Evolutionary conservation across 73 alveolate species (phyloP).

Genomic region (Loxodes magnus): DNA sequence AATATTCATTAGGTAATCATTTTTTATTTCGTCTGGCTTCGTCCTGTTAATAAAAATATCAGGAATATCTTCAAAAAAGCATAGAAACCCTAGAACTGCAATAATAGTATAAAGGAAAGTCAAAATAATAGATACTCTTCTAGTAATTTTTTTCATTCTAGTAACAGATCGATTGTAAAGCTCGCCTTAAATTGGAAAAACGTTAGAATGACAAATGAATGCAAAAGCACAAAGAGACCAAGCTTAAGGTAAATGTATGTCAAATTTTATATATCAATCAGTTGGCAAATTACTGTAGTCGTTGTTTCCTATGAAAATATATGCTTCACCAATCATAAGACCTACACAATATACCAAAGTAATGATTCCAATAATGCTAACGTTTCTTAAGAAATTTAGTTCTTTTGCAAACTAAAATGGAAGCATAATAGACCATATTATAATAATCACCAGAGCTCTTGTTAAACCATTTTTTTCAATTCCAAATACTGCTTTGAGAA

Average conservation of each 20-base stretch:
- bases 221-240: conserved; percentile 35
- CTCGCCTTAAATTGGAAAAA: conserved; percentile 32
- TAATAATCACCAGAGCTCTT: neutral
- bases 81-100: conserved; percentile 29
- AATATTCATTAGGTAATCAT: conserved; percentile 22
- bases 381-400: conserved; percentile 25
- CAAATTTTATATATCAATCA: conserved; percentile 7
- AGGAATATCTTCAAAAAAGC: conserved; percentile 16
- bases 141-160: conserved; percentile 37
- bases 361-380: conserved; percentile 17
- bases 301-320: conserved; percentile 15
- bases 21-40: conserved; percentile 5
- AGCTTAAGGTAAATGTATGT: conserved; percentile 25
- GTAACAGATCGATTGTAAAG: conserved; percentile 18
- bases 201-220: conserved; percentile 24
- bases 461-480: neutral
- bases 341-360: conserved; percentile 15
- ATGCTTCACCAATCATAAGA: conserved; percentile 27
- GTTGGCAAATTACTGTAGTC: neutral
- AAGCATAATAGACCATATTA: conserved; percentile 4
- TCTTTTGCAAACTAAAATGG: conserved; percentile 22
- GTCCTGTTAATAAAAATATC: conserved; percentile 20
- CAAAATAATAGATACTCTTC: conserved; percentile 14
- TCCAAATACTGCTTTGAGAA: too few species aligned
- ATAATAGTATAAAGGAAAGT: conserved; percentile 17